These are phyloP conservation scores for Bryoglossum gracile DNA, from an alignment of 495 filamentous ascomycete species.

Conservation along the genomic window DNA sequence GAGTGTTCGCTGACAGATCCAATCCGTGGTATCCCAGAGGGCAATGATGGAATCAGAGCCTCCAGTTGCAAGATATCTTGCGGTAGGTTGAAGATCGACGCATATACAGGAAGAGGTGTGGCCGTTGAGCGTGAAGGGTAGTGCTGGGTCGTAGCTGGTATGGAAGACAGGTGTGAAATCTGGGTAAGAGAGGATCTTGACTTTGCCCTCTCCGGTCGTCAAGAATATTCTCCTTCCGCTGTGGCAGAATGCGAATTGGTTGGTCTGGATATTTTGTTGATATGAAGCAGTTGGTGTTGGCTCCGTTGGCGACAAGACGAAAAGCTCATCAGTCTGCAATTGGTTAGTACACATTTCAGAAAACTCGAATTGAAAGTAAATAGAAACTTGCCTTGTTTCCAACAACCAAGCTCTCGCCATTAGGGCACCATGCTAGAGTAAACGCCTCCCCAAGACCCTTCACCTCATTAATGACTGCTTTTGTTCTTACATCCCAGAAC, in stretches of 20 bases:
- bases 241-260: constrained; percentile 77
- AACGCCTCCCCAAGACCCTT: constrained; percentile 79
- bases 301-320: constrained; percentile 51
- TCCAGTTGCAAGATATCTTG: constrained; percentile 76
- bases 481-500: constrained; percentile 89
- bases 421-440: constrained; percentile 80
- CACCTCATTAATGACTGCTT: constrained; percentile 67
- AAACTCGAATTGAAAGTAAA: constrained; percentile 9
- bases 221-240: constrained; percentile 64
- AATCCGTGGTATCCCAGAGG: constrained; percentile 88
- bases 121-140: constrained; percentile 61
- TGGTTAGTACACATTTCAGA: constrained; percentile 22
- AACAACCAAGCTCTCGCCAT: constrained; percentile 72
- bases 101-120: constrained; percentile 74
- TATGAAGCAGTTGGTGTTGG: constrained; percentile 49
- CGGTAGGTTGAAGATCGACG: constrained; percentile 65
- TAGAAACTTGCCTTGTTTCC: constrained; percentile 64
- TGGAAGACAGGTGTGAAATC: constrained; percentile 43
- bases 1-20: constrained; percentile 80
- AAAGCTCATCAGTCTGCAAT: constrained; percentile 59
- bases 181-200: constrained; percentile 74
- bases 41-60: constrained; percentile 82
- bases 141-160: constrained; percentile 31
- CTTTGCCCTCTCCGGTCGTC: constrained; percentile 74
- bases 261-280: constrained; percentile 69